A percentile compares a stretch with the other conserved stretches of the same genome.
These are phyloP conservation scores for Pachysolen tannophilus DNA, from an alignment of 805 yeast species.

Conservation along the genomic window DNA sequence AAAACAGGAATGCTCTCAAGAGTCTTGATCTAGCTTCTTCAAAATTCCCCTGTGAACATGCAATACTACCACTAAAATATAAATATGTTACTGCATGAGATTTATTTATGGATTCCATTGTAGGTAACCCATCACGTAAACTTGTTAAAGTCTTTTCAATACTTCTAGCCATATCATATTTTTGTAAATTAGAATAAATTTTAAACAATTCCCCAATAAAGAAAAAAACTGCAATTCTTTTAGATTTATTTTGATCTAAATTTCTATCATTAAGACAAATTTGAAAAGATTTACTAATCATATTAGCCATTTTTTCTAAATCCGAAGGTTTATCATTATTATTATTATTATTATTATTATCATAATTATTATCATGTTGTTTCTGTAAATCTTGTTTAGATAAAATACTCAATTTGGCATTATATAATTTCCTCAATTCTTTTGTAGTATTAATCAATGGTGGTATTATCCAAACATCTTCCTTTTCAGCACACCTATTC, in stretches of 20 bases:
- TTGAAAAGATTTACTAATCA: constrained; percentile 64
- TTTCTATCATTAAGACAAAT: constrained; percentile 73
- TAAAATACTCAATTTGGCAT: constrained; percentile 20
- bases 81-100: constrained; percentile 52
- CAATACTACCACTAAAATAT: constrained; percentile 62
- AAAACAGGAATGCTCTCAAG: constrained; percentile 37
- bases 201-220: constrained; percentile 64
- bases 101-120: constrained; percentile 31
- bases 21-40: constrained; percentile 42
- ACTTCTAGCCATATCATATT: constrained; percentile 66
- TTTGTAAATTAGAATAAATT: constrained; percentile 58
- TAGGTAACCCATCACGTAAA: constrained; percentile 38
- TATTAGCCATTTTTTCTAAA: constrained; percentile 19
- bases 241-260: constrained; percentile 37
- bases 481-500: constrained; percentile 45
- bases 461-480: constrained; percentile 43
- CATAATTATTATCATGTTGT: not conserved
- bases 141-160: constrained; percentile 39
- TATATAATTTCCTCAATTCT: constrained; percentile 32
- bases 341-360: not conserved
- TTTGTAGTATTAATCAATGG: constrained; percentile 32
- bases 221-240: constrained; percentile 58
- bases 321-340: not conserved
- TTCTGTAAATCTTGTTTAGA: constrained; percentile 10
- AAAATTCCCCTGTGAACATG: constrained; percentile 59